Conservation (phyloP, 305 asterid genomes). For the Fraxinus dipetala region DNA sequence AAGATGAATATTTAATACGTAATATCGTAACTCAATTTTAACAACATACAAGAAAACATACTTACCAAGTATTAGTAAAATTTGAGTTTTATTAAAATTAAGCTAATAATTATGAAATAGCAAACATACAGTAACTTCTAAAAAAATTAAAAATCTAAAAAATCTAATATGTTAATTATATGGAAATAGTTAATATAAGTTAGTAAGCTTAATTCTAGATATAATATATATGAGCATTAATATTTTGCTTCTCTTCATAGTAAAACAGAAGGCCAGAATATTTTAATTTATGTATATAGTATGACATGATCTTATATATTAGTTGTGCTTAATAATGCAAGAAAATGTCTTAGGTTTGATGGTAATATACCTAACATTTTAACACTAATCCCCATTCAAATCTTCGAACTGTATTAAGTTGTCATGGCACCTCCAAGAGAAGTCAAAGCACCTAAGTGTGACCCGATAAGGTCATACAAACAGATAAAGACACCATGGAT, state of each 20-base stretch:
- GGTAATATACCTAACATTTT: neutral
- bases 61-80: neutral
- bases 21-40: neutral
- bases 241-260: neutral
- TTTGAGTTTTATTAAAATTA: neutral
- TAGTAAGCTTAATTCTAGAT: neutral
- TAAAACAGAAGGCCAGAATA: neutral
- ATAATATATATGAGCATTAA: neutral
- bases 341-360: neutral
- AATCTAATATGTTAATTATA: neutral
- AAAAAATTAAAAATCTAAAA: neutral
- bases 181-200: neutral
- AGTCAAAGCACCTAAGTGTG: neutral
- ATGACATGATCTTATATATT: neutral
- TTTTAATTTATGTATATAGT: neutral
- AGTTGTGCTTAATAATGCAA: neutral
- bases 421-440: neutral
- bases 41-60: neutral
- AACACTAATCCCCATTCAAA: neutral
- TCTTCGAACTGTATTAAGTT: neutral
- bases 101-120: neutral
- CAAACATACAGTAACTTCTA: neutral
- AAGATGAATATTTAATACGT: neutral
- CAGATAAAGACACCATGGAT: neutral
- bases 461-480: neutral